These are phyloP conservation scores for Multifurca ochricompacta DNA, from an alignment of 768 basidiomycete species.

Conservation along the genomic window DNA sequence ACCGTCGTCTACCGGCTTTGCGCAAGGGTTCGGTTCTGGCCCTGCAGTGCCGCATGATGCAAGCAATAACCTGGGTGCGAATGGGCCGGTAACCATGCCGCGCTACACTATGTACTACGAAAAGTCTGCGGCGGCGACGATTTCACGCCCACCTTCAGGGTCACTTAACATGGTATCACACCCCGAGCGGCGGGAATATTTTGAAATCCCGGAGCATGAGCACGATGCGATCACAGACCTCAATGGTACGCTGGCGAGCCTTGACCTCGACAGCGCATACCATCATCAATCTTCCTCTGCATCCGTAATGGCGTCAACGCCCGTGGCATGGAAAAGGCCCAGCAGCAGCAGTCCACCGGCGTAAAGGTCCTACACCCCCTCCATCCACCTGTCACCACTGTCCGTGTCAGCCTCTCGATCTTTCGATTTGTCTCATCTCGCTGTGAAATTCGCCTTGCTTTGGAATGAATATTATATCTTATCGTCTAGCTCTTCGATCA, in stretches of 20 bases:
- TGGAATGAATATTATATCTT: conserved; percentile 17
- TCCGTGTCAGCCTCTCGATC: no score
- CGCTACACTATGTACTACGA: conserved; percentile 40
- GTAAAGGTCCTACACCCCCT: not conserved
- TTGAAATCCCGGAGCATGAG: conserved; percentile 25
- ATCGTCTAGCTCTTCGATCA: conserved; percentile 17
- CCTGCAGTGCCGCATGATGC: conserved; percentile 24
- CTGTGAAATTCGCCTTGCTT: conserved; percentile 19
- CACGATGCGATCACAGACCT: conserved; percentile 57
- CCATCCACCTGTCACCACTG: conserved; percentile 4
- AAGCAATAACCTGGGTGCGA: conserved; percentile 32
- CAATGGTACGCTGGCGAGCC: conserved; percentile 69
- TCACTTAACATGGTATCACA: conserved; percentile 9
- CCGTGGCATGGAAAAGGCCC: conserved; percentile 6
- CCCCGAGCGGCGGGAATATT: conserved; percentile 25
- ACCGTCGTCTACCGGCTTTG: not conserved
- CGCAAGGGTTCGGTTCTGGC: conserved; percentile 34
- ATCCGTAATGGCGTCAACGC: not conserved
- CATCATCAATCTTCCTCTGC: conserved; percentile 3
- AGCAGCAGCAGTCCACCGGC: conserved; percentile 4
- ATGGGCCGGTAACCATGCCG: conserved; percentile 32
- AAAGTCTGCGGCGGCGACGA: conserved; percentile 28
- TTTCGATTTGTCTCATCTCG: conserved; percentile 18
- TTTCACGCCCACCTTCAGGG: conserved; percentile 23
- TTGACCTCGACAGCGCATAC: conserved; percentile 46